Evolutionary conservation across 129 eudicot species (phyloP), one percentile per base, ranked within the genome.

Genomic region (Solidago caesia): DNA sequence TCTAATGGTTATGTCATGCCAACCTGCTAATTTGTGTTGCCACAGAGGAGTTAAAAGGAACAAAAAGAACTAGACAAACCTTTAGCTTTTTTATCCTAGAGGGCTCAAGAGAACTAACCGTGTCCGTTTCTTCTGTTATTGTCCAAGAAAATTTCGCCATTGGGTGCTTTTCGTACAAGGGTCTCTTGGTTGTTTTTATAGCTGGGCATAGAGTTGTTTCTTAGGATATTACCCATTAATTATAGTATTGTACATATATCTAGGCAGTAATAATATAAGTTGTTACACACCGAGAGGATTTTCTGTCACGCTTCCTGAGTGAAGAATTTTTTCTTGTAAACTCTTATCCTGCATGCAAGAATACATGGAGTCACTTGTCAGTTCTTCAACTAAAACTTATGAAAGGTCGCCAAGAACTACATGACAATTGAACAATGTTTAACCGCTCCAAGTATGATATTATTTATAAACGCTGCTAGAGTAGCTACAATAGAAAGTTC

Each of bases 121-220:
- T 90, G 67, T 93, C 96, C 26, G 87, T 83, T 79, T 90, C 98
- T 61, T 93, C 97, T 6, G 89, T 86, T 29, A 86, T 60, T 44
- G 97, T 90, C 98, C 97, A 93, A 16, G 97, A 85, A 85, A 93
- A 93, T 74, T 88, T 90, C 42, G 86, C 85, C 98, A 93, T 93
- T 78, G 98, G 98, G 81, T 90, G 97, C 82, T 90, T 90, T 78
- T 84, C 87, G 62, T 93, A 93, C 82, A 93, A 79, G 59, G 97
- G 98, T 83, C 87, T 88, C 87, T 82, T 88, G 80, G 88, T 82
- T 81, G 86, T 90, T 45, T 93, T 96, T 81, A 93, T 73, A 49
- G 91, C 98, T 93, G 84, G 70, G 67, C 84, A 57, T n/a, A 57
- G 8, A 52, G 46, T 59, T 61, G 74, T 68, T 56, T 53, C 7